These are phyloP conservation scores for Zangia roseola DNA, from an alignment of 768 basidiomycete species.

Conservation along the genomic window DNA sequence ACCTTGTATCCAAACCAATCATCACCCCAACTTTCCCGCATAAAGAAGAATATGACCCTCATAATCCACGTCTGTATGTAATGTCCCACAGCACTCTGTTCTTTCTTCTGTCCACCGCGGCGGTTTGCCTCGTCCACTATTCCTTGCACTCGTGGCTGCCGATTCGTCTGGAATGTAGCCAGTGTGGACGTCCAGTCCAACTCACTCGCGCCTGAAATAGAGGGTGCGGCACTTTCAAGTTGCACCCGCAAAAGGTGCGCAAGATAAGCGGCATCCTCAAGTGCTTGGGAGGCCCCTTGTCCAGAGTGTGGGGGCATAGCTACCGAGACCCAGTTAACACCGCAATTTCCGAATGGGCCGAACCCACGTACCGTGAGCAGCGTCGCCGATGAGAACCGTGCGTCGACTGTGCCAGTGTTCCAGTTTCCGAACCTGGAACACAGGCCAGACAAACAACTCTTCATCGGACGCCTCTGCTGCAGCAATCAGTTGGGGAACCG, in stretches of 20 bases:
- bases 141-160: slow-evolving; percentile 23
- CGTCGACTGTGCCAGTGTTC: slow-evolving; percentile 24
- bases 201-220: neutral
- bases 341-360: neutral
- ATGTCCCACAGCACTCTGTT: slow-evolving; percentile 16
- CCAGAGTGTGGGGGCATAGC: slow-evolving; percentile 34
- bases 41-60: slow-evolving; percentile 19
- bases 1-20: slow-evolving; percentile 31
- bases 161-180: slow-evolving; percentile 22
- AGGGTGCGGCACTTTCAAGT: neutral
- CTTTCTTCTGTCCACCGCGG: slow-evolving; percentile 24
- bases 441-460: slow-evolving; percentile 27
- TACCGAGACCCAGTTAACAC: neutral
- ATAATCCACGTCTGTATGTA: slow-evolving; percentile 28
- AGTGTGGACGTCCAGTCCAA: slow-evolving; percentile 18
- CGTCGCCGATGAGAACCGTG: slow-evolving; percentile 32
- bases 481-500: slow-evolving; percentile 27
- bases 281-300: slow-evolving; percentile 32
- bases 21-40: slow-evolving; percentile 29
- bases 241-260: slow-evolving; percentile 25
- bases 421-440: slow-evolving; percentile 25
- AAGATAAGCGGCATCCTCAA: slow-evolving; percentile 32
- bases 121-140: slow-evolving; percentile 30
- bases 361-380: slow-evolving; percentile 28
- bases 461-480: slow-evolving; percentile 16